Conservation (phyloP, 2,329 filamentous ascomycete species). For the Clonostachys sp. region DNA sequence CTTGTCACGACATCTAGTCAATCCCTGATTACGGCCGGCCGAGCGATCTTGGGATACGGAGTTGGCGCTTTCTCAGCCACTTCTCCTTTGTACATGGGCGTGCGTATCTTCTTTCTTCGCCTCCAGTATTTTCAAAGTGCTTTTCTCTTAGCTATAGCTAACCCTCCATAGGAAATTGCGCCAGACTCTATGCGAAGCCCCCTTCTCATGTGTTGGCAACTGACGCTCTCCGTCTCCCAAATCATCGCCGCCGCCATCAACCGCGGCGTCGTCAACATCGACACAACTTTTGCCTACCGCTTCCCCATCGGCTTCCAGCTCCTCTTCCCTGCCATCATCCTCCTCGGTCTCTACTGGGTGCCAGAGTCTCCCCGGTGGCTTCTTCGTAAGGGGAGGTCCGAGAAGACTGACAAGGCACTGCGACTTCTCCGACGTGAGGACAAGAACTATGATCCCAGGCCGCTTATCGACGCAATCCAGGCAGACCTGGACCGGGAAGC, state of each 20-base stretch:
- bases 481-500: slow-evolving; percentile 31
- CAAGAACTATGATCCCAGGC: slow-evolving; percentile 25
- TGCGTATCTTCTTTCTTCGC: slow-evolving; percentile 3
- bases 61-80: slow-evolving; percentile 31
- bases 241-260: slow-evolving; percentile 26
- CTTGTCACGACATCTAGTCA: slow-evolving; percentile 13
- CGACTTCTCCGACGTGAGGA: slow-evolving; percentile 33
- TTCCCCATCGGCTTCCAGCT: slow-evolving; percentile 24
- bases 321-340: slow-evolving; percentile 13
- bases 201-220: slow-evolving; percentile 31
- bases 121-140: background rate
- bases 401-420: slow-evolving; percentile 31
- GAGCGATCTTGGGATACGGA: slow-evolving; percentile 12
- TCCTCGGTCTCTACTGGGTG: slow-evolving; percentile 12
- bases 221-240: slow-evolving; percentile 28
- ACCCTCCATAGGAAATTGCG: slow-evolving; percentile 14
- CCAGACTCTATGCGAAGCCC: slow-evolving; percentile 22
- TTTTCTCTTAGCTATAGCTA: background rate
- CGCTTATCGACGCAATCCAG: slow-evolving; percentile 33
- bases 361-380: slow-evolving; percentile 21
- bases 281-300: slow-evolving; percentile 20
- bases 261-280: slow-evolving; percentile 15
- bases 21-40: slow-evolving; percentile 13
- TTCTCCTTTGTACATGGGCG: slow-evolving; percentile 28
- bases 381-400: slow-evolving; percentile 28